Evolutionary conservation across 2,329 filamentous ascomycete species (phyloP), one percentile per base, ranked within the genome.

Genomic region (Sporothrix variecibatus): DNA sequence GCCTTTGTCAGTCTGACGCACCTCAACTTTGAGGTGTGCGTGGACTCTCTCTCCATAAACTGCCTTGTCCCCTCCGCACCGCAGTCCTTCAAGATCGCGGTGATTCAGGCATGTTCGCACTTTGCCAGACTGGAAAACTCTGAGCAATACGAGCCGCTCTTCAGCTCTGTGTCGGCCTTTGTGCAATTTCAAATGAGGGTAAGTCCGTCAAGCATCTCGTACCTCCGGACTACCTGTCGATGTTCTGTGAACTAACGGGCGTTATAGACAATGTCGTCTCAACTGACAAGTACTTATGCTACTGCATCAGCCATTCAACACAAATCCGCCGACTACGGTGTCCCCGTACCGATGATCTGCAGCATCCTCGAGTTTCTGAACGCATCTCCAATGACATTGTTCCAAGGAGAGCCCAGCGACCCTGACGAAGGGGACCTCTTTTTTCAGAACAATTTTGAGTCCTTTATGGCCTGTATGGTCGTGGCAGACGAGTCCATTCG

Each of bases 1-100:
- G 87, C 90, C 3, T 91, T 92, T 79, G 89, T 92, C 73, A 90
- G 88, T 79, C 82, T 92, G 56, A 85, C 87, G 15, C 87, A 92
- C 77, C 82, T 93, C 49, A 89, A 88, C 78, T 86, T 90, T 72
- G 88, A 91, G 68, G 84, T 85, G 72, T 88, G 86, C 74, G 84
- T 90, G 68, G 88, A 89, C 60, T 86, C 85, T 28, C 84, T 93
- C 17, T 84, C 87, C 3, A 85, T 88, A 65, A 82, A 83, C 9
- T 92, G 90, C 76, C 85, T 92, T 65, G 84, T 87, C 49, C 81
- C 86, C n/a, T 85, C 84, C 72, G 84, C 90, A 1, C 89, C 90
- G 9, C 82, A 85, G 71, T 85, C 83, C 71, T 92, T 91, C 81
- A 91, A 91, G 79, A 85, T 91, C 64, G 88, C 90, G 9, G 85